Conservation (phyloP, 2,329 filamentous ascomycete genomes). For the Fusarium guadeloupense region DNA sequence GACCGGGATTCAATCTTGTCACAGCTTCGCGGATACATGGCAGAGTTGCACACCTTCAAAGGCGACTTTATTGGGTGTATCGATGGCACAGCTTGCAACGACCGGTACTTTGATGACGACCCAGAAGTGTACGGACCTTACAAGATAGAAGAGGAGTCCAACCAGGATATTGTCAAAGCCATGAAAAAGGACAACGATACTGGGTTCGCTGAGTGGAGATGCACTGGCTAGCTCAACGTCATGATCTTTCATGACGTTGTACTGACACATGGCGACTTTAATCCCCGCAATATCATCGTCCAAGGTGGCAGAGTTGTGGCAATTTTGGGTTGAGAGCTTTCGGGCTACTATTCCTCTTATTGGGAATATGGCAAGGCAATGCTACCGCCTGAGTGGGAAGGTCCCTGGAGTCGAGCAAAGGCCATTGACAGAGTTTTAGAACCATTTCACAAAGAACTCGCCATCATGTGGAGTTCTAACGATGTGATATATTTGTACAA, state of each 20-base stretch:
- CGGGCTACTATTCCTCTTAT: conserved; percentile 16
- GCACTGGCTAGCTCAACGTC: conserved; percentile 18
- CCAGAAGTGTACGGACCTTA: conserved; percentile 27
- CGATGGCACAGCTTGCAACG: conserved; percentile 31
- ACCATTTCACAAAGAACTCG: conserved; percentile 10
- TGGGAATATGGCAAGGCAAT: conserved; percentile 22
- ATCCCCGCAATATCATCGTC: conserved; percentile 16
- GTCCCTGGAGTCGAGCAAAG: background rate
- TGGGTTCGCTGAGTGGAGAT: conserved; percentile 14
- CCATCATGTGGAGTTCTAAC: conserved; percentile 20
- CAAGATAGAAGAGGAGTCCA: conserved; percentile 31
- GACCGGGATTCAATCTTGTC: conserved; percentile 25
- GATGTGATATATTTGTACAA: no score
- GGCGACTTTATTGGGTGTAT: conserved; percentile 31
- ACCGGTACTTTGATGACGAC: conserved; percentile 26
- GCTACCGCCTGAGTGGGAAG: conserved; percentile 5
- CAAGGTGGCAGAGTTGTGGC: conserved; percentile 5
- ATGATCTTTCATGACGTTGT: conserved; percentile 26
- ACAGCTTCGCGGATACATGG: conserved; percentile 33
- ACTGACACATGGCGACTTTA: conserved; percentile 19
- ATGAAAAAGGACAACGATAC: conserved; percentile 16
- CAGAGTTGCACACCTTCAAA: conserved; percentile 29
- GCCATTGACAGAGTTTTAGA: conserved; percentile 12
- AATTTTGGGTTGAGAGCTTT: conserved; percentile 22
- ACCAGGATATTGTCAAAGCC: conserved; percentile 24